Conservation (phyloP, 2,329 filamentous ascomycete genomes). For the Neofusicoccum laricinum region DNA sequence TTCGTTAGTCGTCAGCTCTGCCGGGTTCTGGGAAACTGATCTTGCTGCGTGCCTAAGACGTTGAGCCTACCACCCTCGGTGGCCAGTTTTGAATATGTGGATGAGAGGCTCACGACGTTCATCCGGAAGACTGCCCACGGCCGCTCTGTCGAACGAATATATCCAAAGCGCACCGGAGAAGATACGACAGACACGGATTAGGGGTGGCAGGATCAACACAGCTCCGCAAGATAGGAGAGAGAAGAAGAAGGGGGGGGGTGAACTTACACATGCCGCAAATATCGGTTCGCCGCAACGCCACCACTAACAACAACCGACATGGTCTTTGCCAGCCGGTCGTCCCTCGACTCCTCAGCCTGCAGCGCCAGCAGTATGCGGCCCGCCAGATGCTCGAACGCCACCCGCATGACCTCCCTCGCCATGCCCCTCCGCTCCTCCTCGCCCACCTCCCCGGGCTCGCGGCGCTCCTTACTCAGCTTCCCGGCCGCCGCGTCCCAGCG, state of each 20-base stretch:
- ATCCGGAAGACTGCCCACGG: background rate
- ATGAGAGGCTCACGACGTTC: background rate
- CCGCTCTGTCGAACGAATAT: background rate
- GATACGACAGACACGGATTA: background rate
- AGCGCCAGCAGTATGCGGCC: conserved; percentile 71
- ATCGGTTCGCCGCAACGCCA: conserved; percentile 84
- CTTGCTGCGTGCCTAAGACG: background rate
- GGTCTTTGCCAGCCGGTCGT: conserved; percentile 38
- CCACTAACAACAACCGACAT: conserved; percentile 74
- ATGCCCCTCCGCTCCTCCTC: conserved; percentile 64
- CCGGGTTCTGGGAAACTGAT: no score
- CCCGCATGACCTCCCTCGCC: conserved; percentile 70
- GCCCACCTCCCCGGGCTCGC: conserved; percentile 42
- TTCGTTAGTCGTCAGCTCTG: conserved; percentile 12
- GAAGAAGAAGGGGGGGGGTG: background rate
- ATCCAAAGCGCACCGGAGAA: background rate
- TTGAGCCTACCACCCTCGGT: background rate
- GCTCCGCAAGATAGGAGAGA: conserved; percentile 17
- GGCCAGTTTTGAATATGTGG: background rate
- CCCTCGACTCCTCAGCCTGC: conserved; percentile 27
- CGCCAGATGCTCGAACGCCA: conserved; percentile 83
- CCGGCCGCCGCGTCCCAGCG: conserved; percentile 29
- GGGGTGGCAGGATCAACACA: background rate
- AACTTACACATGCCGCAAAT: conserved; percentile 63
- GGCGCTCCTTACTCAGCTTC: conserved; percentile 28